Conservation (phyloP, 495 filamentous ascomycete genomes). For the Penicillium simplicissimum region DNA sequence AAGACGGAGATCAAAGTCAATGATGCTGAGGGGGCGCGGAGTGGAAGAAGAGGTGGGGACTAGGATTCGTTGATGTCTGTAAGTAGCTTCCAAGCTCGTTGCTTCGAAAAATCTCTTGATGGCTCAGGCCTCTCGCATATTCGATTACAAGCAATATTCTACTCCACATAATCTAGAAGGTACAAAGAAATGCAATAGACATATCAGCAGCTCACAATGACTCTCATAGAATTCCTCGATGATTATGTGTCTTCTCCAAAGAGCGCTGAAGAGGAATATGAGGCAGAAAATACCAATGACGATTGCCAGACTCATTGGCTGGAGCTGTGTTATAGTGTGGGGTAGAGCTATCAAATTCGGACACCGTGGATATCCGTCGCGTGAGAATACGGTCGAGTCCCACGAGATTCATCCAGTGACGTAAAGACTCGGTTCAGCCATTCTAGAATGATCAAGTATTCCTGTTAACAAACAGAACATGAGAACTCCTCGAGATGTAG, state of each 20-base stretch:
- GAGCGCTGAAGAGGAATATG: background rate
- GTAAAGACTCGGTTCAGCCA: slow-evolving; percentile 12
- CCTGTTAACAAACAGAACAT: background rate
- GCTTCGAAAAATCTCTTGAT: background rate
- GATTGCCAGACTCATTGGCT: background rate
- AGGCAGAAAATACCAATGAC: background rate
- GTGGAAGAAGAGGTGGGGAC: slow-evolving; percentile 17
- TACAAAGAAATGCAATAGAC: background rate
- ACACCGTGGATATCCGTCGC: slow-evolving; percentile 1
- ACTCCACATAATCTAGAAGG: too few relatives aligned
- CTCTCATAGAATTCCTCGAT: background rate
- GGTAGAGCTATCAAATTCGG: slow-evolving; percentile 2
- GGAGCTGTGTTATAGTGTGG: background rate
- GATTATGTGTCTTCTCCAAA: background rate
- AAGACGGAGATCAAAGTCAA: slow-evolving; percentile 21
- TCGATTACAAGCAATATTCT: background rate
- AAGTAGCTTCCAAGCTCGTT: slow-evolving; percentile 14
- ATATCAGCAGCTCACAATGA: background rate
- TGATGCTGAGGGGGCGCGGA: slow-evolving; percentile 23
- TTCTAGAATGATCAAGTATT: background rate
- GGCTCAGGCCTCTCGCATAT: background rate
- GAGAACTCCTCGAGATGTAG: background rate
- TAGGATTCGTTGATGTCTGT: slow-evolving; percentile 14
- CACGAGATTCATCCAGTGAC: slow-evolving; percentile 1
- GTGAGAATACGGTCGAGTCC: background rate